Evolutionary conservation across 2,329 filamentous ascomycete species (phyloP).

Genomic region (Trichoderma arundinaceum): DNA sequence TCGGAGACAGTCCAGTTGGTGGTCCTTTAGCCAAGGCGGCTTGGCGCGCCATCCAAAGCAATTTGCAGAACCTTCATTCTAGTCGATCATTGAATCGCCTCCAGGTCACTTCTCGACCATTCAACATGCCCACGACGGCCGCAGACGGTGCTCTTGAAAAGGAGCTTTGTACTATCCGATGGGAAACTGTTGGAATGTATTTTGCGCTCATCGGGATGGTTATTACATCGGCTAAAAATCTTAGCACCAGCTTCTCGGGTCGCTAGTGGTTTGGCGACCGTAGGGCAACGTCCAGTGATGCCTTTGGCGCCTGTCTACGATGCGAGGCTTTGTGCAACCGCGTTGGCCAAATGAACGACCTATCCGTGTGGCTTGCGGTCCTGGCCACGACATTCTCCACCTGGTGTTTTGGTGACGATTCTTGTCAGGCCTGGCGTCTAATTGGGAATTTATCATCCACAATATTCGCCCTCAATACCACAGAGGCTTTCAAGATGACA

Average conservation of each 20-base stretch:
- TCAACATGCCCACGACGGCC: conserved; percentile 8
- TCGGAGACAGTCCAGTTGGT: conserved; percentile 13
- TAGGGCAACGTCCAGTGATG: no score
- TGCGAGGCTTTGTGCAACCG: no score
- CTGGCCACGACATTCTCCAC: no score
- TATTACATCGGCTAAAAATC: background rate
- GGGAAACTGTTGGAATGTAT: conserved; percentile 14
- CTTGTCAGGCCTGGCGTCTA: conserved; percentile 11
- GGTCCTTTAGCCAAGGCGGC: conserved; percentile 11
- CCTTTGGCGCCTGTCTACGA: no score
- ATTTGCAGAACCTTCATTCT: conserved; percentile 7
- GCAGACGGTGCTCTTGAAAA: conserved; percentile 14
- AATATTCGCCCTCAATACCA: no score
- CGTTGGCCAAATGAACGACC: no score
- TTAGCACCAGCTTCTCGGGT: background rate
- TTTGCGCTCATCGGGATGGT: conserved; percentile 15
- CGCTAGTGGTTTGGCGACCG: conserved; percentile 8
- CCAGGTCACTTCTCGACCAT: conserved; percentile 7
- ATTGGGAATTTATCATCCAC: background rate
- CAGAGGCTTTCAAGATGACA: no score
- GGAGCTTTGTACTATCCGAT: conserved; percentile 1
- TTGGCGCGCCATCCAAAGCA: conserved; percentile 3
- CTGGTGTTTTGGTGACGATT: no score
- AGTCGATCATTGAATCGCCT: conserved; percentile 13
- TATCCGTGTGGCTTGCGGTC: no score